Base-by-base conservation (phyloP, 331 rosid genomes). In the Spiraea crenata region DNA sequence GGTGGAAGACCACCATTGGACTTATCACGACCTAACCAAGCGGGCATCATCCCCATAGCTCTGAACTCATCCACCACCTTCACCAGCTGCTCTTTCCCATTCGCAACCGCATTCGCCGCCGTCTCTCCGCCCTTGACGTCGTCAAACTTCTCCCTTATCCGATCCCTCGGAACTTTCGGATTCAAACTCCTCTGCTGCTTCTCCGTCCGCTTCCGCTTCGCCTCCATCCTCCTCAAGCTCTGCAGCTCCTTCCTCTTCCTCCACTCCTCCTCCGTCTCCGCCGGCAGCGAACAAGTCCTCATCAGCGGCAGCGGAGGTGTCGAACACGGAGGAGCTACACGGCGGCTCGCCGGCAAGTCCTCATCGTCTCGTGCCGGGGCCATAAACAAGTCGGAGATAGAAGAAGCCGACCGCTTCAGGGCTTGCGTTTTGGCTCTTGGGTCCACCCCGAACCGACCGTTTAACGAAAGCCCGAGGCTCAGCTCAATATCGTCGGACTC, bases 181-280 rank as follows among this genome's bases (percentile, higher is more conserved):
- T 82, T 87, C 50, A 57, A 61, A 65, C 67, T 84, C 63, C 84
- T 82, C 82, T 85, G 93, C 78, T 87, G 93, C 84, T 85, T 92
- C 88, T 87, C 97, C 1, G 78, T 77, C 4, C 92, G 76, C 82
- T 87, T 92, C 61, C 86, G 67, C 72, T 85, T 79, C 0, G 93
- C 96, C 56, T 87, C 97, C 88, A 89, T 58, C 47, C 97, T 75
- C 73, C 93, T 79, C 69, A 85, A 57, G 4, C 85, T 74, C 85
- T 92, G 97, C 80, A 92, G 7, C 76, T 87, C 90, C 81, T 89
- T 92, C 89, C 93, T 81, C 82, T 74, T 82, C 80, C 89, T 80
- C 89, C 90, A 84, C 74, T 83, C 88, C 4, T 84, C 92, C 64
- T 81, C 86, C 0, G 79, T 85, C 74, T 83, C 98, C 13, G 83